Evolutionary conservation across 805 yeast species (phyloP).

Genomic region (Cyberlindnera sargentensis): DNA sequence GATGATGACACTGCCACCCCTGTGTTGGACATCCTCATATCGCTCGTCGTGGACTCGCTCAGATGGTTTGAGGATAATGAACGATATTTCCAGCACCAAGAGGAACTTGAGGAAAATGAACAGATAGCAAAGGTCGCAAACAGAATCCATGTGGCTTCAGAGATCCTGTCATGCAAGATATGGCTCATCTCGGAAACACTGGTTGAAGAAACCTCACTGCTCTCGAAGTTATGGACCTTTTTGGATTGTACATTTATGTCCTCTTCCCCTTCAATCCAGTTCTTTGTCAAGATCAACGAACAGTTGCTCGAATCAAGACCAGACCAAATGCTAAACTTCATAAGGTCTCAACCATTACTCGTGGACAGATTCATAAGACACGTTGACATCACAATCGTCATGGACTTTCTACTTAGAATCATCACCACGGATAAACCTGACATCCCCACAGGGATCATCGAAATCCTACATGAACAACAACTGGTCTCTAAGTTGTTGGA

Average conservation of each 20-base stretch:
- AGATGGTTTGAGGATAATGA: constrained; percentile 31
- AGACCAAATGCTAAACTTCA: constrained; percentile 45
- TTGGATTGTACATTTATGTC: constrained; percentile 49
- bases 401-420: constrained; percentile 84
- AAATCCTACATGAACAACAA: constrained; percentile 63
- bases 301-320: constrained; percentile 78
- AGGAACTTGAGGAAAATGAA: constrained; percentile 12
- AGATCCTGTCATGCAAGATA: constrained; percentile 79
- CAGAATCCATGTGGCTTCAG: constrained; percentile 63
- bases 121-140: constrained; percentile 18
- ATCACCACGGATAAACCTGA: constrained; percentile 90
- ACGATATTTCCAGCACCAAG: constrained; percentile 7
- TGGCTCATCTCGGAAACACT: constrained; percentile 90
- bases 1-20: constrained; percentile 27
- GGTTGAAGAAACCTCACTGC: constrained; percentile 58
- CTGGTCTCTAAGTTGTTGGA: constrained; percentile 66
- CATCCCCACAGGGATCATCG: constrained; percentile 82
- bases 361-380: constrained; percentile 71
- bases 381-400: constrained; percentile 80
- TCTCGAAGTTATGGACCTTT: constrained; percentile 72
- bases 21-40: constrained; percentile 36
- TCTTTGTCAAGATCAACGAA: constrained; percentile 83
- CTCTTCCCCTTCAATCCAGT: constrained; percentile 69
- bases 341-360: constrained; percentile 46
- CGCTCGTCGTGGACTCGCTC: constrained; percentile 33